Conservation (phyloP, 495 filamentous ascomycete species). For the Hamigera avellanea region DNA sequence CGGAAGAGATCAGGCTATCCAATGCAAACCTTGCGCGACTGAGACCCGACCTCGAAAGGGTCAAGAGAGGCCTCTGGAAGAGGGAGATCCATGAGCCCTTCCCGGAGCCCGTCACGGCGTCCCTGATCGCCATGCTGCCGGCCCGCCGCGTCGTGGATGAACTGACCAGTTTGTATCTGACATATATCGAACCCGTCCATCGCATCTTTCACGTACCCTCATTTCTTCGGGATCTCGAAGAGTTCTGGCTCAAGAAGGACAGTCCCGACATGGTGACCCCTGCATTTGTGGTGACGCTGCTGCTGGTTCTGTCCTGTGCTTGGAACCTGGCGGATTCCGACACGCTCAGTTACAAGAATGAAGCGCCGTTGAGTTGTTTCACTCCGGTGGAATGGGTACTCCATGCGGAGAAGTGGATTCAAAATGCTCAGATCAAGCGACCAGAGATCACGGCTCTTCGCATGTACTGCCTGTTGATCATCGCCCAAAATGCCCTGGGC, state of each 20-base stretch:
- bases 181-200: constrained; percentile 42
- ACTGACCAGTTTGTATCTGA: constrained; percentile 40
- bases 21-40: constrained; percentile 27
- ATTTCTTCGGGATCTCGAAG: constrained; percentile 42
- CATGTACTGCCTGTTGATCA: constrained; percentile 46
- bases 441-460: constrained; percentile 45
- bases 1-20: constrained; percentile 26
- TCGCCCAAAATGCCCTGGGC: constrained; percentile 43
- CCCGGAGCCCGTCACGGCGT: constrained; percentile 17
- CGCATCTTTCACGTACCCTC: constrained; percentile 48
- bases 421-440: constrained; percentile 41
- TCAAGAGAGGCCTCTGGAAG: constrained; percentile 26
- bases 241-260: constrained; percentile 30
- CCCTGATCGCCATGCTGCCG: constrained; percentile 24
- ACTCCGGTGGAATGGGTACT: constrained; percentile 50
- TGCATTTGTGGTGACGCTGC: constrained; percentile 45
- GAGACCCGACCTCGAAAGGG: constrained; percentile 23
- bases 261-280: constrained; percentile 18
- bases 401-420: constrained; percentile 51
- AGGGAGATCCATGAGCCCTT: constrained; percentile 20
- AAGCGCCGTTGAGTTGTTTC: constrained; percentile 30
- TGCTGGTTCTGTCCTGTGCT: constrained; percentile 55
- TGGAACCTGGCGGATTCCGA: constrained; percentile 26
- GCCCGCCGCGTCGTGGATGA: constrained; percentile 36
- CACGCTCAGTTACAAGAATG: constrained; percentile 37